A percentile compares a stretch with the other conserved stretches of the same genome.
Conservation (phyloP, 352 stramenopile species). For the Globisporangium cederbergense region DNA sequence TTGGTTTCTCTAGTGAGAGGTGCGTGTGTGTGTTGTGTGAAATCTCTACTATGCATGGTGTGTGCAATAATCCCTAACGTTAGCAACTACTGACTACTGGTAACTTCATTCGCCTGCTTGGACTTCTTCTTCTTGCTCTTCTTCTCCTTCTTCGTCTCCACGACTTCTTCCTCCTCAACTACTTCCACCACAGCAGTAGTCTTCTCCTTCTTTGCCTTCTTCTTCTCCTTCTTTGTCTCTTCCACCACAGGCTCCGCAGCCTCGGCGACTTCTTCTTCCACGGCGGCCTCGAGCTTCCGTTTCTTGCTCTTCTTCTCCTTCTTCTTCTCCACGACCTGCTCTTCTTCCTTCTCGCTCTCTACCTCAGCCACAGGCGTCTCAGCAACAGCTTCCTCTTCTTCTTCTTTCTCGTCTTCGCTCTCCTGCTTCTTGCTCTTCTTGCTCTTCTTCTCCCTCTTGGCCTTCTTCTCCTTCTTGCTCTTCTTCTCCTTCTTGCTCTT, state of each 20-base stretch:
- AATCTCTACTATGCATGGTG: not conserved
- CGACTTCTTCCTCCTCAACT: conserved; percentile 10
- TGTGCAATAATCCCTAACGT: not conserved
- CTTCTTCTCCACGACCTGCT: conserved; percentile 15
- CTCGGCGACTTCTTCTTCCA: conserved; percentile 1
- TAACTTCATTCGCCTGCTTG: conserved; percentile 20
- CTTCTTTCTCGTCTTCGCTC: conserved; percentile 6
- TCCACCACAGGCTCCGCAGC: not conserved
- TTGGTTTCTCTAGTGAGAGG: not conserved
- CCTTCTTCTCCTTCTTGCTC: conserved; percentile 19
- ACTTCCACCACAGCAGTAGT: not conserved
- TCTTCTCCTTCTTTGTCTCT: conserved; percentile 19
- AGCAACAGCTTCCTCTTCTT: conserved; percentile 20
- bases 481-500: conserved; percentile 24
- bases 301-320: conserved; percentile 25
- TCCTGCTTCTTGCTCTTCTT: conserved; percentile 16
- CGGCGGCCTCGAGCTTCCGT: conserved; percentile 15
- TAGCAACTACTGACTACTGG: not conserved
- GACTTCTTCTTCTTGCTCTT: conserved; percentile 41
- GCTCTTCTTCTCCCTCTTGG: conserved; percentile 17
- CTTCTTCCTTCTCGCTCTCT: conserved; percentile 33
- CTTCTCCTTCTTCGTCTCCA: conserved; percentile 18
- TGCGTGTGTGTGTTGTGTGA: not conserved
- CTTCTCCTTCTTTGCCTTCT: conserved; percentile 31
- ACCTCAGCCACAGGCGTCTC: not conserved